Evolutionary conservation across 108 stramenopile species (phyloP).

Genomic region (Cyclotella cryptica): DNA sequence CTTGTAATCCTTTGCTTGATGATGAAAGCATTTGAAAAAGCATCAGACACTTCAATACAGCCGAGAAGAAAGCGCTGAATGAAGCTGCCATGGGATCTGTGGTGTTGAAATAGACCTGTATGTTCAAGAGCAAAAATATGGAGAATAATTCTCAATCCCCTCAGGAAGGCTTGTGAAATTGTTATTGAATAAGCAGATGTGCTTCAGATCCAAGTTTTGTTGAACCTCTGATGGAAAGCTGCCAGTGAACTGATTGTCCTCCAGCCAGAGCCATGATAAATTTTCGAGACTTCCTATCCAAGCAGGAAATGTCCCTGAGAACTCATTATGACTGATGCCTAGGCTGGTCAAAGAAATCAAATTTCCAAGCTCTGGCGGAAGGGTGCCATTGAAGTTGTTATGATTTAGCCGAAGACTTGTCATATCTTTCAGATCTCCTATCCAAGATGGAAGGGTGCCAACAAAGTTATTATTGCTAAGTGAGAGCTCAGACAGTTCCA

Average conservation of each 20-base stretch:
- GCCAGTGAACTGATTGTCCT: neutral
- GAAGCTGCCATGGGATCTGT: too few species aligned
- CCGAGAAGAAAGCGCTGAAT: too few species aligned
- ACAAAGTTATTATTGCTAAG: neutral
- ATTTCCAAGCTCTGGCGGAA: neutral
- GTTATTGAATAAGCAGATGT: neutral
- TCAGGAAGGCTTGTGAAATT: neutral
- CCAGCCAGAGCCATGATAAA: neutral
- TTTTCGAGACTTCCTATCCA: neutral
- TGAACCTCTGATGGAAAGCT: neutral
- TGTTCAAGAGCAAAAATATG: too few species aligned
- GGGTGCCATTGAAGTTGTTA: neutral
- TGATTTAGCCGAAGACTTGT: neutral
- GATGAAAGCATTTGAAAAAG: too few species aligned
- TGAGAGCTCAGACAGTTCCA: too few species aligned
- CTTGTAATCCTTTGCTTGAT: too few species aligned
- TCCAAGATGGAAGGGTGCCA: constrained; percentile 15
- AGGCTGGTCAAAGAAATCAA: neutral
- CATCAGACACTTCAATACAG: too few species aligned
- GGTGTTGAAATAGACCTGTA: too few species aligned
- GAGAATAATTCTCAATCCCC: too few species aligned
- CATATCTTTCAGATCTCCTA: neutral
- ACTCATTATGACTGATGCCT: neutral
- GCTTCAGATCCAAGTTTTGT: neutral
- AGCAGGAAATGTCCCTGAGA: neutral